Conservation (phyloP, 78 protist genomes). For the Dictyostelium citrinum region DNA sequence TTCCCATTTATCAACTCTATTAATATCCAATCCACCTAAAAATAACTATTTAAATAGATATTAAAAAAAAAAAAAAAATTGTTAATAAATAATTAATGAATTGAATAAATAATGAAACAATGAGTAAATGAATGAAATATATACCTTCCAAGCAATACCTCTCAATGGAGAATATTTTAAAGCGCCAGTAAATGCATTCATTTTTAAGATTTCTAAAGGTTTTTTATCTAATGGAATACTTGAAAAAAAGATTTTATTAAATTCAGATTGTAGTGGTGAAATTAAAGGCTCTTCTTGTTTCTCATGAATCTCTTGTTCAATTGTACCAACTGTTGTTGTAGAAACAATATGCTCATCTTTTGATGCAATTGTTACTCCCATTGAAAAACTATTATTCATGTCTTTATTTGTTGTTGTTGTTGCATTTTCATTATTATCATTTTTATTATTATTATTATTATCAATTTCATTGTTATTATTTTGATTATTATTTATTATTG, state of each 20-base stretch:
- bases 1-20: conserved; percentile 39
- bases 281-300: neutral
- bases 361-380: neutral
- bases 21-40: conserved; percentile 31
- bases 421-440: neutral
- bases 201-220: conserved; percentile 52
- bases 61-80: neutral
- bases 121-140: neutral
- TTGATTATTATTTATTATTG: neutral
- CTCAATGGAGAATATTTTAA: conserved; percentile 29
- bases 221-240: conserved; percentile 13
- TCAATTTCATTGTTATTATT: too few relatives aligned
- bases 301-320: neutral
- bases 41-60: conserved; percentile 3
- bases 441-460: neutral
- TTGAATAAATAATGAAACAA: too few relatives aligned
- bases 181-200: conserved; percentile 38
- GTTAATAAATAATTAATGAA: neutral
- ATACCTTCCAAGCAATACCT: conserved; percentile 64
- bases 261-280: neutral
- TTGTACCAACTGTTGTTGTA: neutral
- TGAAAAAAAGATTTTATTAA: conserved; percentile 14
- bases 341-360: neutral
- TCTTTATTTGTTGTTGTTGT: neutral
- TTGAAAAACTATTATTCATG: neutral